Evolutionary conservation across 2,329 filamentous ascomycete genomes (phyloP), one percentile per base, ranked within the genome.

Genomic region (Apiospora saccharicola): DNA sequence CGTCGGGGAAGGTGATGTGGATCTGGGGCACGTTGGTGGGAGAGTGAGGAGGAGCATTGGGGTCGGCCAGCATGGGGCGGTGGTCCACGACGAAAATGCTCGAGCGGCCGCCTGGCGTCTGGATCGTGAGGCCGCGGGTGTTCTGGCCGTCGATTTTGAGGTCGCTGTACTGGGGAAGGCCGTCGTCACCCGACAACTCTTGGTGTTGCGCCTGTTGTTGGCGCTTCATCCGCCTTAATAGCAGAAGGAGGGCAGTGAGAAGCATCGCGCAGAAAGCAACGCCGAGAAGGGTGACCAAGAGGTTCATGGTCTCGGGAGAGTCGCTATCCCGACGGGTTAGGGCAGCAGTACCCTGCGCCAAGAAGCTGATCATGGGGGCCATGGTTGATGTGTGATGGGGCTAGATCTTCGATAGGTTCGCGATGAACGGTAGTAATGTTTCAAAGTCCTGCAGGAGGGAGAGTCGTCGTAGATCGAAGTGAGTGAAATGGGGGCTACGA

Each of bases 1-100:
- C 96, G 78, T 97, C 94, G 22, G 96, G 96, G 86, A 99, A 98
- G 47, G 96, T 98, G 83, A 99, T 98, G 83, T 95, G 94, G 79
- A 99, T 99, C 85, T 98, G 94, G 26, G 96, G 96, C 41, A 98
- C 89, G 76, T 93, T 92, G 82, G 90, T 94, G n/a, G 93, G 92
- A 67, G 92, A 94, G 78, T 92, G 86, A 30, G 95, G 93, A 22
- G 94, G 92, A 75, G 91, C 92, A 73, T 89, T 87, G 44, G 93
- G 93, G 83, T 93, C 93, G 75, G 91, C 88, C 76, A 96, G 90
- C 84, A 97, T 91, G 75, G 90, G 90, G 80, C 88, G 84, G 75
- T 92, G 90, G 83, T 93, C 90, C 81, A 94, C 93, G 78, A 96
- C 90, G 74, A 94, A 89, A 76, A 96, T 88, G 74, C 94, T 94